These are phyloP conservation scores for Trichoderma afroharzianum DNA, from an alignment of 2,329 filamentous ascomycete genomes.

Conservation along the genomic window DNA sequence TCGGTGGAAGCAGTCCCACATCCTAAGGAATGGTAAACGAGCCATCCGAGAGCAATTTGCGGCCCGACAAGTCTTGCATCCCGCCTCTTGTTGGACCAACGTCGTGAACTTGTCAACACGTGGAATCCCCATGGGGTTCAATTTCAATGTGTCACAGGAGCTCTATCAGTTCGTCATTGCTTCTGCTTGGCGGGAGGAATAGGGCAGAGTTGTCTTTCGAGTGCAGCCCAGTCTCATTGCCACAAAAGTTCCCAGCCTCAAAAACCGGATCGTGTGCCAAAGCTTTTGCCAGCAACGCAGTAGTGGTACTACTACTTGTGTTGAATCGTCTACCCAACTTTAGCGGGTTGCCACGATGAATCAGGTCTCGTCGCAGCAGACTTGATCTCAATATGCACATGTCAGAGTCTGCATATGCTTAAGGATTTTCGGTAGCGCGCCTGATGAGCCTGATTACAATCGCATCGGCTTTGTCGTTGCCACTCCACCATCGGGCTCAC, in stretches of 20 bases:
- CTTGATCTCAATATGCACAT: not conserved
- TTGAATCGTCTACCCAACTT: not conserved
- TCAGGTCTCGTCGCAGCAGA: not conserved
- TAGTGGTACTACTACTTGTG: not conserved
- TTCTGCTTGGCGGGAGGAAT: not conserved
- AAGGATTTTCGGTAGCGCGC: not conserved
- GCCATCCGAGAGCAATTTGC: not conserved
- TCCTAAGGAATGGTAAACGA: not conserved
- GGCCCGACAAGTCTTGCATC: not conserved
- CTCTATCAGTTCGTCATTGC: not conserved
- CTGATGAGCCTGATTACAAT: not conserved
- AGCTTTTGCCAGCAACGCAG: not conserved
- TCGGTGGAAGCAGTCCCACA: not conserved
- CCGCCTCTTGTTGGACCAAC: not conserved
- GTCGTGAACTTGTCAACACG: conserved; percentile 10
- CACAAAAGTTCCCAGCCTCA: conserved; percentile 24
- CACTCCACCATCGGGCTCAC: not conserved
- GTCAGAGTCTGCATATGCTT: not conserved
- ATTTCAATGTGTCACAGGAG: conserved; percentile 5
- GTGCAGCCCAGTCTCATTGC: conserved; percentile 20
- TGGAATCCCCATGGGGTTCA: conserved; percentile 13
- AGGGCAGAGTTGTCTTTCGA: conserved; percentile 4
- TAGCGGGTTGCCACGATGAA: not conserved
- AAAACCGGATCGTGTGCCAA: not conserved
- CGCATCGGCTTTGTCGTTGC: not conserved